A percentile compares a stretch with the other conserved stretches of the same genome.
Conservation (phyloP, 2,329 filamentous ascomycete species). For the Alternaria tenuissima region DNA sequence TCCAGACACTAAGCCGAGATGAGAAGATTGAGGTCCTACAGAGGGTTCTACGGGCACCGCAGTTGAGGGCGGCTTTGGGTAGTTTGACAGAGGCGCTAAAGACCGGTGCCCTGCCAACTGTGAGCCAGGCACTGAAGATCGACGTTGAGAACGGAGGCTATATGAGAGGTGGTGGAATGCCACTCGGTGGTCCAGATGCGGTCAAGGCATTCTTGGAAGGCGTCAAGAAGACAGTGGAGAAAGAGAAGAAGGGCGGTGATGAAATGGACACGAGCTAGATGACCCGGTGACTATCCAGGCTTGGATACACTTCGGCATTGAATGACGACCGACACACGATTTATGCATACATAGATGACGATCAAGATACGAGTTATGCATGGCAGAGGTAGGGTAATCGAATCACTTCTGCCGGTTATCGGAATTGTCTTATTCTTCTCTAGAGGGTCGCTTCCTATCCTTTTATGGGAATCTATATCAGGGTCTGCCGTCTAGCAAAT, state of each 20-base stretch:
- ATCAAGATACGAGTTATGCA: conserved; percentile 1
- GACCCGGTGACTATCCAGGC: neutral
- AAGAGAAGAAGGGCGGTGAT: conserved; percentile 44
- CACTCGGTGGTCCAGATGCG: conserved; percentile 85
- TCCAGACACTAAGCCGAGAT: conserved; percentile 73
- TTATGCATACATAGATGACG: conserved; percentile 12
- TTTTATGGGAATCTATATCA: neutral
- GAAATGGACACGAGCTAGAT: conserved; percentile 46
- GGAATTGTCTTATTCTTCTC: neutral
- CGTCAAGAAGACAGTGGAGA: conserved; percentile 78
- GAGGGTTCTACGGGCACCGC: conserved; percentile 85
- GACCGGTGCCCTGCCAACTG: conserved; percentile 88
- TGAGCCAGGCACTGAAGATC: conserved; percentile 84
- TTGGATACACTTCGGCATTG: neutral
- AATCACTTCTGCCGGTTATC: neutral
- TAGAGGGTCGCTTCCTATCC: neutral
- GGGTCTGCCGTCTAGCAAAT: neutral
- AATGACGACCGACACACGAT: conserved; percentile 15
- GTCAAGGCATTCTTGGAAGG: conserved; percentile 92
- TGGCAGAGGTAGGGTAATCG: neutral
- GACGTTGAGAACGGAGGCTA: conserved; percentile 86
- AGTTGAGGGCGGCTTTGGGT: conserved; percentile 85
- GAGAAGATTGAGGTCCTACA: conserved; percentile 84
- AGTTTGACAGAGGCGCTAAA: conserved; percentile 87
- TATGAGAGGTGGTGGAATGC: conserved; percentile 78